These are phyloP conservation scores for Eutrema japonicum DNA, from an alignment of 345 rosid species.

Conservation along the genomic window DNA sequence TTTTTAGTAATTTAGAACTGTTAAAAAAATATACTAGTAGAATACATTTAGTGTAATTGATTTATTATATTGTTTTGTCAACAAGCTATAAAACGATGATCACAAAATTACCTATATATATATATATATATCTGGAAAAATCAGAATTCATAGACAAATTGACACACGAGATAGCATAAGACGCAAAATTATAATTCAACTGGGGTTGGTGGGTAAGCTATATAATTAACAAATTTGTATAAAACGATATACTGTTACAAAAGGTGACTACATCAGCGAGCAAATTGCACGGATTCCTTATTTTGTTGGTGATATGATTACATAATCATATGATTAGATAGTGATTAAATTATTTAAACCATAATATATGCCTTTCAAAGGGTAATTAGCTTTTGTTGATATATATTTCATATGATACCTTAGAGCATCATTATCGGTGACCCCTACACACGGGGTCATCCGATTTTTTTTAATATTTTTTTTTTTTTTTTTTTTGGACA, in stretches of 20 bases:
- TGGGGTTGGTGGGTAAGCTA: constrained; percentile 20
- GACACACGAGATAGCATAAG: constrained; percentile 4
- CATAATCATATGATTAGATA: constrained; percentile 40
- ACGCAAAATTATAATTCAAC: constrained; percentile 2
- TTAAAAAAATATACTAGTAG: background rate
- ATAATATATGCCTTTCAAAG: constrained; percentile 25
- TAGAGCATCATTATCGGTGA: too few relatives aligned
- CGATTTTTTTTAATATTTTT: too few relatives aligned
- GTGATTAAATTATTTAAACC: constrained; percentile 24
- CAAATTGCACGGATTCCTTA: constrained; percentile 39
- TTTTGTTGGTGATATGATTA: constrained; percentile 34
- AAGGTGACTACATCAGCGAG: constrained; percentile 27
- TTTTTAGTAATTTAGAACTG: background rate
- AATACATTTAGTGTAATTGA: background rate
- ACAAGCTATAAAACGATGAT: background rate
- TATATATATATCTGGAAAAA: background rate
- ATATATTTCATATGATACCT: constrained; percentile 14
- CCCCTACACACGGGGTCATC: too few relatives aligned
- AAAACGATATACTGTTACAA: constrained; percentile 23
- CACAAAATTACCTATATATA: constrained; percentile 1
- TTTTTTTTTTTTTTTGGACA: too few relatives aligned
- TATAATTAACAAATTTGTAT: constrained; percentile 20
- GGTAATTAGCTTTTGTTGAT: constrained; percentile 17
- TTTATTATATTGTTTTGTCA: background rate
- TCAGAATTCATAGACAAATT: constrained; percentile 1